Evolutionary conservation across 208 protist species (phyloP), one percentile per base, ranked within the genome.

Genomic region (Tritrichomonas foetus): DNA sequence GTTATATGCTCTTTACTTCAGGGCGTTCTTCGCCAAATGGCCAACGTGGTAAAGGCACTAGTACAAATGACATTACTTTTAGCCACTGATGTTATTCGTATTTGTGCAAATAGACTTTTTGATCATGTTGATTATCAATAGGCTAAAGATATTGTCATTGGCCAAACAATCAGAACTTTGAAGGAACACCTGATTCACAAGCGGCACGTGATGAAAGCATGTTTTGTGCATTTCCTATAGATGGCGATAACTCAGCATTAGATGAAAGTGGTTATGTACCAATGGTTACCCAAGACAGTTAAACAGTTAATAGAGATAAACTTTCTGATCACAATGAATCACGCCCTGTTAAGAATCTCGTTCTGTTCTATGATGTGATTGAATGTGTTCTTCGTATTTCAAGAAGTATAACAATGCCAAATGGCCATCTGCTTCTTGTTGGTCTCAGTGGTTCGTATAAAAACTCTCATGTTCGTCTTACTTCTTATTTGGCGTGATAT

Each of bases 1-100:
- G 98, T 99, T 94, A 97, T 99, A 95, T 98, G 98, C 94, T 98
- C 98, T 95, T 97, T 99, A 80, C 98, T 98, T 94, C 97, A 98
- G 66, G 97, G 97, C 66, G 5, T 97, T 16, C 89, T 96, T 72
- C 50, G 66, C 22, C 44, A 93, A 14, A 30, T 14, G n/a, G 53
- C 94, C 25, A 93, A 92, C 27, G 30, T 97, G 14, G 97, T 98
- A 95, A 97, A 95, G 14, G 97, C 95, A 41, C 95, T 95, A 75
- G 66, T 97, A 61, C 95, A 97, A 69, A 94, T 99, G 57, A 96
- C 98, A 25, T 97, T 97, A 49, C 96, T 99, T 93, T 99, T 97
- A 97, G 95, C 97, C 93, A 98, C 99, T 95, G 98, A 99, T 96
- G 97, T 97, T 93, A 96, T 97, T 94, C 97, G 98, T 94, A 99